These are phyloP conservation scores for Gonium pectorale DNA, from an alignment of 139 green algal species.

Conservation along the genomic window DNA sequence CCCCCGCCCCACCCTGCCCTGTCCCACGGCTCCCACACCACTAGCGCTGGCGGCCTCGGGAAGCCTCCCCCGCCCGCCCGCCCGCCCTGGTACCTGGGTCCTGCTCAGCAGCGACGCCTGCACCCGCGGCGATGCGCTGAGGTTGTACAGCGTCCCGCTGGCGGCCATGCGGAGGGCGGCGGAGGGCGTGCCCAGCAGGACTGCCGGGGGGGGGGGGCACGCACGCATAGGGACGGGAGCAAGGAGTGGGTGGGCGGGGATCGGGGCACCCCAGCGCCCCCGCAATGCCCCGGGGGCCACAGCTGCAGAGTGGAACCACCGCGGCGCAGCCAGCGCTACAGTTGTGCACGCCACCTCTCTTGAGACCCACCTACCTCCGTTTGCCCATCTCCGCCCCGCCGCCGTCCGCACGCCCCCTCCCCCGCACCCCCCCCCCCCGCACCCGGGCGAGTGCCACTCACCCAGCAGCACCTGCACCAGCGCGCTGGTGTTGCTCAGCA, in stretches of 20 bases:
- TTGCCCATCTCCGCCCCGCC: too few relatives aligned
- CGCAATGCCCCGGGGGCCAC: too few relatives aligned
- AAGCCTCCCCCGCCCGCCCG: background rate
- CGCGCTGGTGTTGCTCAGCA: conserved; percentile 19
- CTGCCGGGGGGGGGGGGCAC: background rate
- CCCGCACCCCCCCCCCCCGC: too few relatives aligned
- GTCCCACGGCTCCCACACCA: background rate
- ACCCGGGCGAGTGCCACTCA: too few relatives aligned
- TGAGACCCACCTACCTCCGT: too few relatives aligned
- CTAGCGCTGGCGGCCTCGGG: too few relatives aligned
- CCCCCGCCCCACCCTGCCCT: background rate
- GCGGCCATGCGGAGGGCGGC: conserved; percentile 19
- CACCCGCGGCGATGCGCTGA: conserved; percentile 19
- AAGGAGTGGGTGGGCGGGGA: background rate
- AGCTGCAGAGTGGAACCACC: too few relatives aligned
- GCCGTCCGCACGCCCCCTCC: background rate
- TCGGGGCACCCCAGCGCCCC: too few relatives aligned
- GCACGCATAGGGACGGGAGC: too few relatives aligned
- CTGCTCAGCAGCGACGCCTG: conserved; percentile 26
- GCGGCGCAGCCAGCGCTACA: too few relatives aligned
- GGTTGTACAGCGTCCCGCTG: conserved; percentile 24
- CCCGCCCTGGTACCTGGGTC: background rate
- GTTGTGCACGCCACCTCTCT: background rate
- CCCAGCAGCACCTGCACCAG: conserved; percentile 40
- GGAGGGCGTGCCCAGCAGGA: conserved; percentile 31